These are phyloP conservation scores for Stramenopiles sp. DNA, from an alignment of 352 stramenopile species.

Conservation along the genomic window DNA sequence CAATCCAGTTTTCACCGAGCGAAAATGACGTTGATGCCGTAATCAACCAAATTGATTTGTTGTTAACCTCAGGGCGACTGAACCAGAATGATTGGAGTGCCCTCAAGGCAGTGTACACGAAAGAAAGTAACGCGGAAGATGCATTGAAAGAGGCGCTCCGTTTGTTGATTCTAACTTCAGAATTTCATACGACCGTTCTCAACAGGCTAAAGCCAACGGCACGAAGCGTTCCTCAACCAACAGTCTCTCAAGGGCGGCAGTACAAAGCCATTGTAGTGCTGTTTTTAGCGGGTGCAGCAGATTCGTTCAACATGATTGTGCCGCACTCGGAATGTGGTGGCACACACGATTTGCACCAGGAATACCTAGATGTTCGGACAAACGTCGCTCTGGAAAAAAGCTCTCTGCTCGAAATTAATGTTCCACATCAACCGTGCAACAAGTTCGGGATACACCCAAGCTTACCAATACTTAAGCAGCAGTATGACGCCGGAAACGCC, in stretches of 20 bases:
- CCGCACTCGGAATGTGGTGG: constrained; percentile 28
- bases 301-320: constrained; percentile 32
- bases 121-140: not conserved
- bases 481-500: constrained; percentile 34
- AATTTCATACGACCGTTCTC: constrained; percentile 32
- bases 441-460: constrained; percentile 35
- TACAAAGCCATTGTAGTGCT: constrained; percentile 37
- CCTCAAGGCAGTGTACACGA: not conserved
- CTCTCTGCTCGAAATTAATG: constrained; percentile 27
- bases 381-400: constrained; percentile 25
- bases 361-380: constrained; percentile 26
- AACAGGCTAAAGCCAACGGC: not conserved
- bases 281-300: constrained; percentile 30
- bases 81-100: not conserved
- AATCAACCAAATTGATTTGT: constrained; percentile 30
- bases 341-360: constrained; percentile 21
- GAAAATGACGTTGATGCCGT: constrained; percentile 12
- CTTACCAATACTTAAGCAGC: constrained; percentile 22
- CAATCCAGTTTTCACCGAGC: not conserved
- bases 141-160: constrained; percentile 20
- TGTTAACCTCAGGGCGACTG: constrained; percentile 33
- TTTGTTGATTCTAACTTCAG: constrained; percentile 27
- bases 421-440: constrained; percentile 25
- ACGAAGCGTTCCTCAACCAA: not conserved
- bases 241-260: not conserved